phyloP scores from a whole-genome alignment of 768 basidiomycete species.

The Mycena kentingensis region DNA sequence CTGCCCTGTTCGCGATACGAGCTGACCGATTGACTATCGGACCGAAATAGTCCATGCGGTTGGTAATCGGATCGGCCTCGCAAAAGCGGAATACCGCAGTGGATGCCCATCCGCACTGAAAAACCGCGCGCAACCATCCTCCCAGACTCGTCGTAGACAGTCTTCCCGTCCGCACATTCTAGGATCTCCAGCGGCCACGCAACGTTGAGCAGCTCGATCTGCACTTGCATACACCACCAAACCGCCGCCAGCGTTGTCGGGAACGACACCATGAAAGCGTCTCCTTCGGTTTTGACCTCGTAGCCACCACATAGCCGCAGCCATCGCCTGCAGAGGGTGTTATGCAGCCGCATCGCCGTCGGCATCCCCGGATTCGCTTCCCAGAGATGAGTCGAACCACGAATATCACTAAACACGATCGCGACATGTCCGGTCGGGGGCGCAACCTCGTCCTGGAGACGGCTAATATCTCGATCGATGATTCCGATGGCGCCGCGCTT shows the following conservation, averaged over 20 bases:
- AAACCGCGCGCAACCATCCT: slow-evolving; percentile 81
- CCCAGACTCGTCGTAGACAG: slow-evolving; percentile 66
- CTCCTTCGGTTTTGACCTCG: slow-evolving; percentile 99
- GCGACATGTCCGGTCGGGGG: slow-evolving; percentile 87
- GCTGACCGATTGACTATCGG: slow-evolving; percentile 94
- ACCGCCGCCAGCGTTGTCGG: slow-evolving; percentile 83
- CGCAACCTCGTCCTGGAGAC: slow-evolving; percentile 76
- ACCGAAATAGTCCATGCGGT: slow-evolving; percentile 98
- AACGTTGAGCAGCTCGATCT: slow-evolving; percentile 76
- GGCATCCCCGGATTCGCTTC: slow-evolving; percentile 96
- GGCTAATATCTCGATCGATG: slow-evolving; percentile 59
- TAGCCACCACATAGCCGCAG: slow-evolving; percentile 92
- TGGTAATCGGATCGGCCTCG: slow-evolving; percentile 87
- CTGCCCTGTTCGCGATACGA: slow-evolving; percentile 77
- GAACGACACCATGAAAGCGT: slow-evolving; percentile 99
- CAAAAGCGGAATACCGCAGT: slow-evolving; percentile 89
- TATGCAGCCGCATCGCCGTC: slow-evolving; percentile 89
- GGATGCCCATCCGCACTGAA: slow-evolving; percentile 96
- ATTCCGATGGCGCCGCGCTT: slow-evolving; percentile 38
- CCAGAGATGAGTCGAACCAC: slow-evolving; percentile 96
- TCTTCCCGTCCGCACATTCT: slow-evolving; percentile 88
- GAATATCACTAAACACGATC: slow-evolving; percentile 96
- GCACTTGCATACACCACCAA: slow-evolving; percentile 89
- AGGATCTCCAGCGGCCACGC: slow-evolving; percentile 93
- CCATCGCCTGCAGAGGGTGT: slow-evolving; percentile 80